These are phyloP conservation scores for Acacia pycnantha DNA, from an alignment of 331 rosid species.

Conservation along the genomic window DNA sequence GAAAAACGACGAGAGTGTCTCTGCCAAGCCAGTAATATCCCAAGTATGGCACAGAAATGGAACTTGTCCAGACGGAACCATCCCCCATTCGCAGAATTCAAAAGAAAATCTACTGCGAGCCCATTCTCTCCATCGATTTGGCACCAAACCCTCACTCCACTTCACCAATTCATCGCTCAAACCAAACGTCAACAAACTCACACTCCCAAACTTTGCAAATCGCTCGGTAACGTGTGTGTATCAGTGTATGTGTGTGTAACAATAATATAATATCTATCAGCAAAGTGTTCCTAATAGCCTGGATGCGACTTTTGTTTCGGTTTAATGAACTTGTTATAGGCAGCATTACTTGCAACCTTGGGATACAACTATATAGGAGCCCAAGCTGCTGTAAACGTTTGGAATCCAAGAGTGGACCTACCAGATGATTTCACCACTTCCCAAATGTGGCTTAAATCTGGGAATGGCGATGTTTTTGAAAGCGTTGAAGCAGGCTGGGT, in stretches of 20 bases:
- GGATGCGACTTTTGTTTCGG: neutral
- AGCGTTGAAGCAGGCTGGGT: constrained; percentile 70
- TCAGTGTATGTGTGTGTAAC: no score
- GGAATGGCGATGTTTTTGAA: constrained; percentile 39
- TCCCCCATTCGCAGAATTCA: constrained; percentile 66
- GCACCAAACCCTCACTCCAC: constrained; percentile 31
- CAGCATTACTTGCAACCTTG: neutral
- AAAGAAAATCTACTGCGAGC: constrained; percentile 40
- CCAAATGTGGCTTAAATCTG: constrained; percentile 55
- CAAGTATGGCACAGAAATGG: constrained; percentile 70
- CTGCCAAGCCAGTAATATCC: neutral
- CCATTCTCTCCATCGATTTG: constrained; percentile 43
- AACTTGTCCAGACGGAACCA: constrained; percentile 64
- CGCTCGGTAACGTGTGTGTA: neutral
- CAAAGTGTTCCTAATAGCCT: neutral
- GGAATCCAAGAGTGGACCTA: constrained; percentile 55
- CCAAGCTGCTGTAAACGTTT: constrained; percentile 50
- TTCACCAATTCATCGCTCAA: neutral
- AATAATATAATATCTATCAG: neutral
- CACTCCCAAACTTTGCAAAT: neutral
- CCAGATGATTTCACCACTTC: constrained; percentile 59
- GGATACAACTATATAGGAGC: constrained; percentile 40
- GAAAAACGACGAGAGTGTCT: neutral
- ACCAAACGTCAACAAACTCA: neutral
- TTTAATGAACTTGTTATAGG: neutral